A percentile compares a stretch with the other conserved stretches of the same genome.
Conservation (phyloP, 257 asterid genomes). For the Solanum rostratum region DNA sequence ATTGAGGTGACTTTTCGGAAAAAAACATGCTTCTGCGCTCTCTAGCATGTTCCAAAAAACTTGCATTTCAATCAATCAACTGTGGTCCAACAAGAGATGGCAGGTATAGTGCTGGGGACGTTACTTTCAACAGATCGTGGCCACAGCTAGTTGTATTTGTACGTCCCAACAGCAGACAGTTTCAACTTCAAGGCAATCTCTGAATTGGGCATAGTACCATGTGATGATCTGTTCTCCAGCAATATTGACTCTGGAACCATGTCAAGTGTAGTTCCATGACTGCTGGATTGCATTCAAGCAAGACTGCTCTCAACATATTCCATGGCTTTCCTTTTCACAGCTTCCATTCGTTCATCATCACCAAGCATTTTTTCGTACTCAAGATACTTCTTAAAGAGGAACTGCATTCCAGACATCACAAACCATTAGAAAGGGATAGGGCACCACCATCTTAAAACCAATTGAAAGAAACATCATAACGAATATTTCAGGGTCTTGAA, state of each 20-base stretch:
- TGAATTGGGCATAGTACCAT: not conserved
- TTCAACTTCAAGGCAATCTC: not conserved
- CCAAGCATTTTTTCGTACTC: slow-evolving; percentile 64
- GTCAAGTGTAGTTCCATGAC: not conserved
- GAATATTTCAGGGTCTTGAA: not conserved
- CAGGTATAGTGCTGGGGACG: not conserved
- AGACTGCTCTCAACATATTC: slow-evolving; percentile 61
- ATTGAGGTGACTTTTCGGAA: not conserved
- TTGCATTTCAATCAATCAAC: not conserved
- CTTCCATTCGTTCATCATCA: slow-evolving; percentile 45
- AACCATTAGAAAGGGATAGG: not conserved
- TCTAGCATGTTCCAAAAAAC: not conserved
- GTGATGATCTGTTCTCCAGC: too few relatives aligned
- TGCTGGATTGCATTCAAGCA: slow-evolving; percentile 16
- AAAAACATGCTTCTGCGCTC: not conserved
- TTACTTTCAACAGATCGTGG: not conserved
- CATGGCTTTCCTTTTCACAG: slow-evolving; percentile 70
- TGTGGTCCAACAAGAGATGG: not conserved
- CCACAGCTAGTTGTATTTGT: not conserved
- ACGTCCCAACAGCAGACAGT: not conserved
- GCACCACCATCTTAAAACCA: not conserved
- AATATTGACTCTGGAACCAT: not conserved
- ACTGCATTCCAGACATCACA: slow-evolving; percentile 33
- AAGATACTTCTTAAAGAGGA: slow-evolving; percentile 74
- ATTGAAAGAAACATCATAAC: not conserved